Evolutionary conservation across 257 asterid genomes (phyloP), one percentile per base, ranked within the genome.

Genomic region (Penstemon eatonii): DNA sequence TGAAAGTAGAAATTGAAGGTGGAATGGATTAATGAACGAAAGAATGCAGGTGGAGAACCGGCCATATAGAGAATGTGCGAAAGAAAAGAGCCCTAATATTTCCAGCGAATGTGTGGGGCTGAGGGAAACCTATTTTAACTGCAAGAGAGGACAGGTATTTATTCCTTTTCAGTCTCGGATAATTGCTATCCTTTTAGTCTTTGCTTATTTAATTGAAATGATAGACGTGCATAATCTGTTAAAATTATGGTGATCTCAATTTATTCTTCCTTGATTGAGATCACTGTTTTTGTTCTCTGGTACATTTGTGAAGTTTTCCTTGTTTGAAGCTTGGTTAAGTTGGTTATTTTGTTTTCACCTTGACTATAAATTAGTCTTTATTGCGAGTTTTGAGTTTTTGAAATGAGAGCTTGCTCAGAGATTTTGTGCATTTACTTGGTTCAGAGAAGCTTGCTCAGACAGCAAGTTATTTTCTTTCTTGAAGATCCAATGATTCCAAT

Each of bases 71-170:
- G 98, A 92, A 36, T 92, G 98, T 59, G 93, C 93, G 0, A 88
- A 86, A 67, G 96, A 88, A 80, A 81, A 76, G 71, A 81, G 85
- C 79, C 97, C 97, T 7, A 71, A 71, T 6, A 88, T 92, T 71
- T 85, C 97, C 4, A 86, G 87, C 59, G 94, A 90, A 78, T 92
- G 98, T 55, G 96, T 86, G 57, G 98, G 96, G 15, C 69, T 92
- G 7, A 80, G 98, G 74, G 98, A 92, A 79, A 92, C 98, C 0
- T 92, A 88, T 73, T 92, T 88, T 88, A 92, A 88, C 75, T 92
- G 97, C 88, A 90, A 92, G 80, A 88, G 98, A 81, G 98, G 97
- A 65, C 98, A 90, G 90, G 98, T 78, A 75, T 63, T 73, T 65
- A 7, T 52, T 25, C 6, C 7, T 33, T 9, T 64, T 53, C 18